A percentile compares a stretch with the other conserved stretches of the same genome.
These are phyloP conservation scores for Fusarium goolgardi DNA, from an alignment of 2,329 filamentous ascomycete genomes.

Conservation along the genomic window DNA sequence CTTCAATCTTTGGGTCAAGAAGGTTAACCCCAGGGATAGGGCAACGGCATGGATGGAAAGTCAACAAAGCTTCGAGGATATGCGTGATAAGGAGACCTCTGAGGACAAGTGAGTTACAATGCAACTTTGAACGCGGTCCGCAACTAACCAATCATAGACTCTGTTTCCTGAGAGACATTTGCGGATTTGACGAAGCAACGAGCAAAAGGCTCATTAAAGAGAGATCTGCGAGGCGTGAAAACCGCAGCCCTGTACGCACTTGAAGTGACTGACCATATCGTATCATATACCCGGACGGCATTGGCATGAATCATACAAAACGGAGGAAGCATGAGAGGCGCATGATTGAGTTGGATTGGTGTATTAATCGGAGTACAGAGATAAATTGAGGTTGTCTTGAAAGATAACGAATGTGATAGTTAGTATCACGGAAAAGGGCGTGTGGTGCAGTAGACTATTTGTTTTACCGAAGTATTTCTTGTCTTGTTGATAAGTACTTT, in stretches of 20 bases:
- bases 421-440: conserved; percentile 15
- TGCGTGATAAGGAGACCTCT: conserved; percentile 74
- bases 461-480: conserved; percentile 5
- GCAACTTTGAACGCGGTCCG: not conserved
- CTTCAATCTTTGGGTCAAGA: conserved; percentile 88
- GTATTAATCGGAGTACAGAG: conserved; percentile 37
- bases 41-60: conserved; percentile 77
- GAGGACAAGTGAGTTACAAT: conserved; percentile 78
- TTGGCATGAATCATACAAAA: not conserved
- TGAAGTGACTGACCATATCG: conserved; percentile 16
- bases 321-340: conserved; percentile 9
- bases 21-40: conserved; percentile 75
- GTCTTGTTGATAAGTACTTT: conserved; percentile 34
- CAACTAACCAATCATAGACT: conserved; percentile 55
- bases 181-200: conserved; percentile 66
- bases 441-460: conserved; percentile 29
- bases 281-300: conserved; percentile 8
- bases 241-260: conserved; percentile 46
- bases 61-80: conserved; percentile 77
- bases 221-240: conserved; percentile 47
- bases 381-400: conserved; percentile 17
- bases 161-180: conserved; percentile 62
- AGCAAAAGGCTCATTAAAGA: conserved; percentile 61
- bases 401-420: conserved; percentile 26
- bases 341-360: conserved; percentile 32